Evolutionary conservation across 345 rosid genomes (phyloP), one percentile per base, ranked within the genome.

Genomic region (Carallia brachiata): DNA sequence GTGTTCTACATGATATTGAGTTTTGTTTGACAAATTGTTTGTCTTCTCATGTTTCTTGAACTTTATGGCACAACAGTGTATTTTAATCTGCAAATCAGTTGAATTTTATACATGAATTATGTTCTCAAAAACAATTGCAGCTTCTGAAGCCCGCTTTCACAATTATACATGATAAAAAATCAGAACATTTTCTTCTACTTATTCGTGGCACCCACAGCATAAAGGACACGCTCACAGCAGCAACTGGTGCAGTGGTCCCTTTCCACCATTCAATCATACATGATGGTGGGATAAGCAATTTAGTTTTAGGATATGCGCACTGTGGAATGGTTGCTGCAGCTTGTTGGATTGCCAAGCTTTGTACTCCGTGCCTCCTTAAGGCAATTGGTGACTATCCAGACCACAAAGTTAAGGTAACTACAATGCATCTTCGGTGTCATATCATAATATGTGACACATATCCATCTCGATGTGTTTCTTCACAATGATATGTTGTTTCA

Each of bases 241-340:
- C 89, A 59, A 95, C 98, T 61, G 98, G 98, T 70, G 98, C 97
- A 0, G 97, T 92, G 73, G 99, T 90, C 82, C 99, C 99, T 58
- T 95, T 95, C 81, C 99, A 92, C 80, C 99, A 95, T 79, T 95
- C 94, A 1, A 92, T 95, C 79, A 77, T 95, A 80, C 86, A 89
- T 78, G 98, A 89, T 80, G 99, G 99, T 74, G 97, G 99, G 53
- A 73, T 95, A 66, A 89, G 97, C 81, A 88, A 95, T 84, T 85
- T 92, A 82, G 85, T 95, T 74, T 84, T 95, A 80, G 99, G 99
- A 63, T 95, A 95, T 57, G 99, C 99, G 4, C 99, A 95, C 70
- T 95, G 90, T 62, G 99, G 99, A 79, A 95, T 95, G 99, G 99
- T 90, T 83, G 99, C 99, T 78, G 98, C 99, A 48, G 98, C 98